Evolutionary conservation across 768 basidiomycete species (phyloP).

Genomic region (Pleurotus ostreatus): DNA sequence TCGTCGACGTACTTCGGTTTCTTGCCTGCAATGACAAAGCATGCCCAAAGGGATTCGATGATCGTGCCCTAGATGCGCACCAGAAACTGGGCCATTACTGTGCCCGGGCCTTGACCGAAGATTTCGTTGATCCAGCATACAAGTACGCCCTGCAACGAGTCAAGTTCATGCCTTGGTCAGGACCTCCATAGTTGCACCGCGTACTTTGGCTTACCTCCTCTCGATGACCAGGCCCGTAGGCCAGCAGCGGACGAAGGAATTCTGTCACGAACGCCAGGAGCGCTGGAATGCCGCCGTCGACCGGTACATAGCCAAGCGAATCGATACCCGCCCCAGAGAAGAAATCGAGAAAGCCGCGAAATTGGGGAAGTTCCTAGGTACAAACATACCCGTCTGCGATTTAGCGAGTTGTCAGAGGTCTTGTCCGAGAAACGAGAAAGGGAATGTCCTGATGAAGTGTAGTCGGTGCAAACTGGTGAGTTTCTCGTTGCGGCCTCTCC

Average conservation of each 20-base stretch:
- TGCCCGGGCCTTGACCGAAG: background rate
- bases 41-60: background rate
- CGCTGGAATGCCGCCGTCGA: slow-evolving; percentile 22
- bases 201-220: too few relatives aligned
- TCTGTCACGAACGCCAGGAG: slow-evolving; percentile 5
- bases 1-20: slow-evolving; percentile 2
- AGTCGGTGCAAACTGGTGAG: background rate
- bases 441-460: slow-evolving; percentile 2
- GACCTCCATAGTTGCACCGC: background rate
- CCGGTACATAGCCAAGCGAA: slow-evolving; percentile 15
- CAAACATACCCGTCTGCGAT: slow-evolving; percentile 3
- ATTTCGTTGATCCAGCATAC: slow-evolving; percentile 7
- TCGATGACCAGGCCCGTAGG: slow-evolving; percentile 2
- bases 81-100: background rate
- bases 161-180: slow-evolving; percentile 7
- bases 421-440: background rate
- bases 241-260: slow-evolving; percentile 2
- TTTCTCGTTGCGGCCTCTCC: background rate
- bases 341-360: slow-evolving; percentile 21
- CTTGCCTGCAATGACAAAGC: background rate
- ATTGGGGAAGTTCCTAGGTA: slow-evolving; percentile 17
- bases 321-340: slow-evolving; percentile 11
- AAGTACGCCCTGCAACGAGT: slow-evolving; percentile 10
- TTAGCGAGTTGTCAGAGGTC: background rate
- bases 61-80: background rate